Base-by-base conservation (phyloP, 345 rosid genomes). In the Camelina sativa region DNA sequence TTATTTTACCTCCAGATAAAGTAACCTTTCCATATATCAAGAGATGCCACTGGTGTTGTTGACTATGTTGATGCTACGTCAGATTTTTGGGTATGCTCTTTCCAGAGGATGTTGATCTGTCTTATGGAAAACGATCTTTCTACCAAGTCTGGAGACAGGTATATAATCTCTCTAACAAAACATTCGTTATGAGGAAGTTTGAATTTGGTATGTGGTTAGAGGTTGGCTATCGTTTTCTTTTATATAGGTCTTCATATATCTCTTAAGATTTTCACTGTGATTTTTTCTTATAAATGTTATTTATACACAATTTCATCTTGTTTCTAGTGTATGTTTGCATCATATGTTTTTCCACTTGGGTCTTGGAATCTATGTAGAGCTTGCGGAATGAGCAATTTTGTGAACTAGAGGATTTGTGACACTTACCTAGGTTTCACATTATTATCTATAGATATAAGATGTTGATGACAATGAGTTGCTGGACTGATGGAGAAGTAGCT, bases 91-190 rank as follows among this genome's bases (percentile, higher is more conserved):
- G 57, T 62, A 46, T 70, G 75, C 60, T 55, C 56, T 30, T 69
- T 57, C 38, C 17, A 4, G 44, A 62, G 72, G 73, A 65, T 71
- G 40, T 71, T 65, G 63, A 53, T 57, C 25, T 71, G 80, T 66
- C 56, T 64, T 46, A 30, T 32, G 2, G 20, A 55, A 55, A 48
- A 34, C 3, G 55, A 58, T 71, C 55, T 57, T 34, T 19, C 50
- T 50, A 40, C 57, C 50, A 8, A 51, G 63, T 60, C 57, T 64
- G 47, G 62, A 38, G 67, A 38, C 73, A 75, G 76, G 81, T 77
- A 77, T 58, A 20, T 4, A 28, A 71, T 71, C 73, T 77, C 59
- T 61, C 72, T 16, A 51, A 51, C 19, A 59, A 65, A 71, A 50
- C 28, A 15, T 40, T 67, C 41, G 60, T 19, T 51, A 41, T 8